Evolutionary conservation across 495 filamentous ascomycete genomes (phyloP).

Genomic region (Neurospora sp.): DNA sequence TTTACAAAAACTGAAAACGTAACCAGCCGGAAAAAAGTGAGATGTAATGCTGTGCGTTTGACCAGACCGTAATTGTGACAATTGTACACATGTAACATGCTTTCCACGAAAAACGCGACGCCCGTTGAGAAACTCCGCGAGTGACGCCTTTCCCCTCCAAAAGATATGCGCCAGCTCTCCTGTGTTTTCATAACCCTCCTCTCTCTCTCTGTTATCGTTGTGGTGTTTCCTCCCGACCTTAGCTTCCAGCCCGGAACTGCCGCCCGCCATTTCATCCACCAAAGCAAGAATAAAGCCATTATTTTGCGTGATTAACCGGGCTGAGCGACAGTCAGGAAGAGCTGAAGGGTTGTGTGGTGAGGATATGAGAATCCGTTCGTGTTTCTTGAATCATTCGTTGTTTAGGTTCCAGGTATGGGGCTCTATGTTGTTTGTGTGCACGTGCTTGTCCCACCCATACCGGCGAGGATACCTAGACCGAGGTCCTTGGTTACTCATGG

Average conservation of each 20-base stretch:
- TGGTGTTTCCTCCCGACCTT: neutral
- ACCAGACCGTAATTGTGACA: conserved; percentile 21
- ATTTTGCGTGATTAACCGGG: neutral
- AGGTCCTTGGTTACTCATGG: neutral
- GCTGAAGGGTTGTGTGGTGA: neutral
- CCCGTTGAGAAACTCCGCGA: neutral
- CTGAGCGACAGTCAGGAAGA: neutral
- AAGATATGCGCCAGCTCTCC: neutral
- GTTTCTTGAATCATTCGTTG: neutral
- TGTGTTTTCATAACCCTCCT: neutral
- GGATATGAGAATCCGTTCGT: neutral
- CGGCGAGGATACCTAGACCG: neutral
- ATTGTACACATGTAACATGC: conserved; percentile 30
- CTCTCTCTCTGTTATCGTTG: neutral
- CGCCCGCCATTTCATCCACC: neutral
- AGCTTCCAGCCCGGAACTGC: neutral
- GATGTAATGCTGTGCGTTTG: neutral
- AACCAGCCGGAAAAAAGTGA: conserved; percentile 13
- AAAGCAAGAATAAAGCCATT: neutral
- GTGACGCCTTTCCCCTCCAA: neutral
- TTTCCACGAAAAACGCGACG: conserved; percentile 13
- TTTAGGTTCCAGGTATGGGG: neutral
- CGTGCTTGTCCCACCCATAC: neutral
- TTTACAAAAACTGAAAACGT: conserved; percentile 12
- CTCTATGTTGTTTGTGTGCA: neutral